phyloP scores from a whole-genome alignment of 345 rosid species.

The Syzygium oleosum region DNA sequence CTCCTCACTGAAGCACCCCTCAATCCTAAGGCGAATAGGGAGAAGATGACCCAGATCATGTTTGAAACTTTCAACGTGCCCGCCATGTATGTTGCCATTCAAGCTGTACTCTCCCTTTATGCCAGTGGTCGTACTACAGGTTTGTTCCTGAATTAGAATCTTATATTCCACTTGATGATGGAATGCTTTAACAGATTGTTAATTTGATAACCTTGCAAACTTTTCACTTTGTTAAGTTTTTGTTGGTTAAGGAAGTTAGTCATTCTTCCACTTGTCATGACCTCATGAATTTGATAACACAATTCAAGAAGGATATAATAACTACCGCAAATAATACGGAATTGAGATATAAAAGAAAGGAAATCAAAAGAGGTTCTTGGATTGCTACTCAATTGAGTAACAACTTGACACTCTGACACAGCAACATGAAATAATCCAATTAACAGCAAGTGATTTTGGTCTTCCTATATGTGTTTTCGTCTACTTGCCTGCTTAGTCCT shows the following conservation, averaged over 20 bases:
- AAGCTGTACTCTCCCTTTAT: conserved; percentile 53
- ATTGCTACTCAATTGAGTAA: not conserved
- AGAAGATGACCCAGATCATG: conserved; percentile 62
- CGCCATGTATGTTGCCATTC: conserved; percentile 56
- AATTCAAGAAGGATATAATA: not conserved
- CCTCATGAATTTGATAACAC: not conserved
- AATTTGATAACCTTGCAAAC: not conserved
- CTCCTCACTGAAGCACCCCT: conserved; percentile 59
- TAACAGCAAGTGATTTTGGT: not conserved
- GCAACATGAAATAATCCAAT: not conserved
- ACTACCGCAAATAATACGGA: not conserved
- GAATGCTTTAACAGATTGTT: not conserved
- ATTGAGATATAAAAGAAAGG: not conserved
- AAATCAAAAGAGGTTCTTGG: not conserved
- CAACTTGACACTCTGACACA: not conserved
- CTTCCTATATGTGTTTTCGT: not conserved
- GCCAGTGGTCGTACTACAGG: conserved; percentile 73
- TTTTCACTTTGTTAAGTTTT: not conserved
- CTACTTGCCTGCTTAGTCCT: not conserved
- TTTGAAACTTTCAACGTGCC: conserved; percentile 52
- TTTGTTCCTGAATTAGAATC: conserved; percentile 1
- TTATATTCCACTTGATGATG: not conserved
- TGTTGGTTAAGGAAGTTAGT: not conserved
- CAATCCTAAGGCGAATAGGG: conserved; percentile 53
- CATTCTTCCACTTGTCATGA: not conserved